These are phyloP conservation scores for Fusarium sororula DNA, from an alignment of 2,329 filamentous ascomycete genomes.

Conservation along the genomic window DNA sequence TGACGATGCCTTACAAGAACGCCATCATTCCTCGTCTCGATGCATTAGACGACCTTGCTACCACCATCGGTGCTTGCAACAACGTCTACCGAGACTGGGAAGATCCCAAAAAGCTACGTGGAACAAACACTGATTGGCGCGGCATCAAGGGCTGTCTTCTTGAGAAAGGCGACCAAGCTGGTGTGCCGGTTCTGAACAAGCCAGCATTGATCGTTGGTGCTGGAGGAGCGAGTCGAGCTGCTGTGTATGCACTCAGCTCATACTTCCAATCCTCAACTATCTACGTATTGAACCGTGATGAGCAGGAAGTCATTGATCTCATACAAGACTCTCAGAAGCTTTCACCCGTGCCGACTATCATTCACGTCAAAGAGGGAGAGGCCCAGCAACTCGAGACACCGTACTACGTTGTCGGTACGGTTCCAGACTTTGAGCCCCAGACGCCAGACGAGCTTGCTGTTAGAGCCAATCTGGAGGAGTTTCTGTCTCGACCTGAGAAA, in stretches of 20 bases:
- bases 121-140: background rate
- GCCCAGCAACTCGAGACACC: background rate
- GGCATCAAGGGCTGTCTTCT: background rate
- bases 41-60: background rate
- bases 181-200: background rate
- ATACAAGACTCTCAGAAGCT: background rate
- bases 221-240: conserved; percentile 3
- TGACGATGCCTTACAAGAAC: conserved; percentile 12
- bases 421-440: background rate
- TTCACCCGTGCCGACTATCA: background rate
- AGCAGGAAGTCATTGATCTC: background rate
- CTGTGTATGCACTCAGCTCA: background rate
- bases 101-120: background rate
- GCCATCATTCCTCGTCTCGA: background rate
- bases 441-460: background rate
- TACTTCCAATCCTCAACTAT: conserved; percentile 3
- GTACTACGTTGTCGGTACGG: background rate
- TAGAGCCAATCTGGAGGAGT: background rate
- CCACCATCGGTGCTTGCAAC: background rate
- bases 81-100: conserved; percentile 10
- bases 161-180: background rate
- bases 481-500: background rate
- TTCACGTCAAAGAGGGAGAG: background rate
- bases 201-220: conserved; percentile 6
- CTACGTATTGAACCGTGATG: background rate